Evolutionary conservation across 352 stramenopile species (phyloP).

Genomic region (Phytophthora hybrid): DNA sequence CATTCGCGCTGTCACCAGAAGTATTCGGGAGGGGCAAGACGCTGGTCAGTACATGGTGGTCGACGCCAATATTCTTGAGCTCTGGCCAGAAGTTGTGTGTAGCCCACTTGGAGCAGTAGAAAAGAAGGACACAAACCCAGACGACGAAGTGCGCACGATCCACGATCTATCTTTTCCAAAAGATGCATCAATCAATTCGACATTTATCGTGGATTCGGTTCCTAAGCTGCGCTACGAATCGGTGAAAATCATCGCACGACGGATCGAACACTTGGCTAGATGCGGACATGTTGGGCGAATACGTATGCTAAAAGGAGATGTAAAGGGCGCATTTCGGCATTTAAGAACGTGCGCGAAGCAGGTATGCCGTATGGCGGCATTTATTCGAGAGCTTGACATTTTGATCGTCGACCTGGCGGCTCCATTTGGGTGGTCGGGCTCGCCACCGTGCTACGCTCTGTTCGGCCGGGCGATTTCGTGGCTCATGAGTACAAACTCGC

Average conservation of each 20-base stretch:
- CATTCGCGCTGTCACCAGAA: conserved; percentile 8
- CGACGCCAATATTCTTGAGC: conserved; percentile 3
- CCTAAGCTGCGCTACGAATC: conserved; percentile 8
- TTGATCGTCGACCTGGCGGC: not conserved
- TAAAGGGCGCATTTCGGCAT: conserved; percentile 22
- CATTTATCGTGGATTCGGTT: conserved; percentile 2
- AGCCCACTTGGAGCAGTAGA: conserved; percentile 7
- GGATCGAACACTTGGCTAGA: conserved; percentile 15
- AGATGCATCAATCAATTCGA: not conserved
- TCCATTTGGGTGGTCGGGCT: too few species aligned
- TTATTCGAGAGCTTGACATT: conserved; percentile 2
- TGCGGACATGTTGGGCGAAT: not conserved
- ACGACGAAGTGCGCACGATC: conserved; percentile 11
- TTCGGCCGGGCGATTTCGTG: too few species aligned
- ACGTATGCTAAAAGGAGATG: conserved; percentile 21
- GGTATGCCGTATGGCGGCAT: conserved; percentile 15
- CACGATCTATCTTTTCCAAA: conserved; percentile 15
- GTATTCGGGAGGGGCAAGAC: conserved; percentile 22
- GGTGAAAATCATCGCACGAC: conserved; percentile 6
- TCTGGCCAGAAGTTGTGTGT: conserved; percentile 9
- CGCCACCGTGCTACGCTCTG: too few species aligned
- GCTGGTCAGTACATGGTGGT: conserved; percentile 26
- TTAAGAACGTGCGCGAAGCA: conserved; percentile 5
- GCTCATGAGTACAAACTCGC: too few species aligned
- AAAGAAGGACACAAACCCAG: conserved; percentile 1